phyloP scores from a whole-genome alignment of 345 rosid species.

The Citrus inodora region DNA sequence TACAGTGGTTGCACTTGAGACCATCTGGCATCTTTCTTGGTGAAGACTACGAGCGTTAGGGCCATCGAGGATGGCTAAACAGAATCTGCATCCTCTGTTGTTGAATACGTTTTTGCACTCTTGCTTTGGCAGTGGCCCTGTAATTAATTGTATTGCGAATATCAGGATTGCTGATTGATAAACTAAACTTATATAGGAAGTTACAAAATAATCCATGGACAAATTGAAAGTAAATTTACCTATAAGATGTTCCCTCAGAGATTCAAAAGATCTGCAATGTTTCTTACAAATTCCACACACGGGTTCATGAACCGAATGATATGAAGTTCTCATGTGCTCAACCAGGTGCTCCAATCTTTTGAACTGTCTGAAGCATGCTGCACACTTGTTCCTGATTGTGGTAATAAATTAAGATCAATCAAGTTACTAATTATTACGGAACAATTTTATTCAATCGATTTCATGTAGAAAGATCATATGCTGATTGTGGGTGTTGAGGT shows the following conservation, averaged over 20 bases:
- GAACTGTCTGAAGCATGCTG: conserved; percentile 89
- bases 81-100: conserved; percentile 72
- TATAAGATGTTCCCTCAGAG: conserved; percentile 86
- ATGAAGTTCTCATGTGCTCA: conserved; percentile 84
- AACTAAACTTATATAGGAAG: background rate
- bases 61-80: conserved; percentile 61
- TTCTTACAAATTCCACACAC: conserved; percentile 72
- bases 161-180: background rate
- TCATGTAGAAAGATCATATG: background rate
- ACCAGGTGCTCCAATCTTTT: conserved; percentile 83
- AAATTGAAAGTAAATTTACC: conserved; percentile 34
- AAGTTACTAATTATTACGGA: background rate
- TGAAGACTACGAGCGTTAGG: conserved; percentile 60
- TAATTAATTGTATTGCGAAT: background rate
- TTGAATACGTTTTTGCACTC: conserved; percentile 80
- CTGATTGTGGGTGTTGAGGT: no score
- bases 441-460: background rate
- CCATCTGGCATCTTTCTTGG: conserved; percentile 70
- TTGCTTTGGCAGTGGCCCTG: conserved; percentile 86
- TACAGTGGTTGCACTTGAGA: conserved; percentile 39
- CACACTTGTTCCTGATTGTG: conserved; percentile 74
- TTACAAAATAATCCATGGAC: background rate
- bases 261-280: conserved; percentile 89
- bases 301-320: conserved; percentile 87
- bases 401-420: background rate